A percentile compares a stretch with the other conserved stretches of the same genome.
These are phyloP conservation scores for Fusarium chuoi DNA, from an alignment of 2,329 filamentous ascomycete genomes.

Conservation along the genomic window DNA sequence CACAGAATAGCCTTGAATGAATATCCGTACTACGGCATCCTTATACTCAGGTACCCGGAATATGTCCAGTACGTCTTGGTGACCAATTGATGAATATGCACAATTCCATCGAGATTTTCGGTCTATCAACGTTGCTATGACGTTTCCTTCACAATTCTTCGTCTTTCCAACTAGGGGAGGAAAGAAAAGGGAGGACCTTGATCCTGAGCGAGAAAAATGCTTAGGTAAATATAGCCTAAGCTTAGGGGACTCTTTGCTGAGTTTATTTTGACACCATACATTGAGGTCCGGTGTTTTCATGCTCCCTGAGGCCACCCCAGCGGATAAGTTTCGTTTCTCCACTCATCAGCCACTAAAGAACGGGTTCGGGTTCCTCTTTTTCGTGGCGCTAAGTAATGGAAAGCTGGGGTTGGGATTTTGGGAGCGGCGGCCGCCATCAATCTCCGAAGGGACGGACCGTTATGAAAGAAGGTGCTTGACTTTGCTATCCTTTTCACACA, in stretches of 20 bases:
- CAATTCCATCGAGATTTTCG: not conserved
- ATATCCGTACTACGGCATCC: constrained; percentile 16
- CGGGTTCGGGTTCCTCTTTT: constrained; percentile 19
- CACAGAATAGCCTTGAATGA: constrained; percentile 30
- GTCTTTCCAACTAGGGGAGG: too few relatives aligned
- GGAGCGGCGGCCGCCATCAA: constrained; percentile 15
- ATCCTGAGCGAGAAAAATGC: too few relatives aligned
- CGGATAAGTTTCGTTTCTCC: not conserved
- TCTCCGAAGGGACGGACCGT: constrained; percentile 18
- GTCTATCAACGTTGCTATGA: not conserved
- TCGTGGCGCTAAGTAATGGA: constrained; percentile 16
- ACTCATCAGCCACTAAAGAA: not conserved
- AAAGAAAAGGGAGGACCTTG: too few relatives aligned
- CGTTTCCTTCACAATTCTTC: not conserved
- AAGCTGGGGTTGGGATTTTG: constrained; percentile 4
- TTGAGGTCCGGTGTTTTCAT: too few relatives aligned
- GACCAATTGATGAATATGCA: not conserved
- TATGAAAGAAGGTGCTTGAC: not conserved
- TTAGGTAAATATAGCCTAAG: too few relatives aligned
- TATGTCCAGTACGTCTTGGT: not conserved
- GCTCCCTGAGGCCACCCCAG: not conserved
- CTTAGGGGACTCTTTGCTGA: too few relatives aligned
- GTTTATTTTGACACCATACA: too few relatives aligned
- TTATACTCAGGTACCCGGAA: constrained; percentile 5
- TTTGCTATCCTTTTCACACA: not conserved